Evolutionary conservation across 1,284 basidiomycete species (phyloP).

Genomic region (Rhodotorula sp.): DNA sequence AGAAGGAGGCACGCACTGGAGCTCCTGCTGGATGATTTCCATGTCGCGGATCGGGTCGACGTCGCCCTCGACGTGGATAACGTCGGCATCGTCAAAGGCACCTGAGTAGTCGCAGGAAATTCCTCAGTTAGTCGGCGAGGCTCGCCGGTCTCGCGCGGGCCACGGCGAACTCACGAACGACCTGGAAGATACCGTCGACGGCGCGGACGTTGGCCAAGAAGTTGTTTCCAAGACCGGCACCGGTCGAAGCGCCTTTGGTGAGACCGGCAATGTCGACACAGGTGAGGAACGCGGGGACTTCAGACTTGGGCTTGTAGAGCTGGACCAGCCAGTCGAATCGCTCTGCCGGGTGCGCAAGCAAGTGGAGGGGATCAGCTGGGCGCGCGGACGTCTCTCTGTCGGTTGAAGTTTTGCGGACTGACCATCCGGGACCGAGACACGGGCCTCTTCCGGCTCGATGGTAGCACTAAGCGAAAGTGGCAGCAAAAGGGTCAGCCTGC

Average conservation of each 20-base stretch:
- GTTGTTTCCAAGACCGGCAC: constrained; percentile 95
- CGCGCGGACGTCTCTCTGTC: not conserved
- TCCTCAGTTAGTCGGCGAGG: not conserved
- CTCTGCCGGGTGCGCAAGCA: constrained; percentile 38
- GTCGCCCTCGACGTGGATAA: constrained; percentile 98
- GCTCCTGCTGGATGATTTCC: constrained; percentile 93
- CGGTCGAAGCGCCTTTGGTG: constrained; percentile 93
- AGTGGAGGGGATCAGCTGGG: not conserved
- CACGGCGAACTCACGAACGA: constrained; percentile 63
- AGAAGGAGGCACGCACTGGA: constrained; percentile 55
- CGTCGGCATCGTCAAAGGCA: constrained; percentile 97
- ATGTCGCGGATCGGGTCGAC: constrained; percentile 95
- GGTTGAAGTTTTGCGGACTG: not conserved
- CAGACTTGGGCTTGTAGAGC: constrained; percentile 83
- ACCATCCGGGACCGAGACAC: constrained; percentile 92
- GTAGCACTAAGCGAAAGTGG: constrained; percentile 31
- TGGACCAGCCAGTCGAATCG: constrained; percentile 94
- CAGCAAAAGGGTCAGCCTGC: constrained; percentile 10
- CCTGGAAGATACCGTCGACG: constrained; percentile 99
- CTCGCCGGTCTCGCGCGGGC: not conserved
- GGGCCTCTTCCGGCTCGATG: constrained; percentile 75
- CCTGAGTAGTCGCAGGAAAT: constrained; percentile 19
- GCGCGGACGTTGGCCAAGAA: constrained; percentile 97
- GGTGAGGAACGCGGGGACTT: constrained; percentile 91
- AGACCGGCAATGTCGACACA: constrained; percentile 99